Base-by-base conservation (phyloP, 2,329 filamentous ascomycete genomes). In the Phoma sp. region DNA sequence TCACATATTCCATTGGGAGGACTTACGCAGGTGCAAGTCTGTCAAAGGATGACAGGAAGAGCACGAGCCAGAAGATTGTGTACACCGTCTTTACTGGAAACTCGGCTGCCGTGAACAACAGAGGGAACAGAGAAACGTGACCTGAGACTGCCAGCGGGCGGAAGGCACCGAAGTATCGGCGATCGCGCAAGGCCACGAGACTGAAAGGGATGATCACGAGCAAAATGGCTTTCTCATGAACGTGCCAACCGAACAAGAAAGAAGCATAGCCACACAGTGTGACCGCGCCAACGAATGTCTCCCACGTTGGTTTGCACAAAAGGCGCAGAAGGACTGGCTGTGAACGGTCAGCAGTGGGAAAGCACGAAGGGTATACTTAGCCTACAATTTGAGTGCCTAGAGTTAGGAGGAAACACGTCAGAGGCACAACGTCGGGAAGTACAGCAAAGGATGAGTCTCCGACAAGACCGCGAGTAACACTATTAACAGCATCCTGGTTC, bases 211-310 rank as follows among this genome's bases (percentile, higher is more conserved):
- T 90, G 62, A 99, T 92, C 69, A 98, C 89, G 18, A 98, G 84
- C 22, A 99, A 83, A 52, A 99, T 90, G 1, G 95, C 95, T 76
- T 99, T 99, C 72, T 99, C 95, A 68, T 99, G 95, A 7, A 99
- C 95, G 70, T 99, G 95, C 92, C 93, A 99, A 52, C 95, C 93
- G 66, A 98, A 98, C 8, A 99, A 82, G 78, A 99, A 99, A 0
- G 93, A 97, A 0, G 93, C 90, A 71, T 97, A 99, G 54, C 91
- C 95, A 69, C 95, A 98, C 13, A 98, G 85, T 0, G 93, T 97
- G 39, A 96, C 84, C 0, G 91, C 89, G 3, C 91, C 91, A 37
- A 98, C 84, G 71, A 99, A 98, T 51, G 85, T 89, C 58, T 96
- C 89, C 90, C 91, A 96, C 0, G 86, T 91, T 2, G 92, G 91